These are phyloP conservation scores for Planoprotostelium fungivorum DNA, from an alignment of 78 protist species.

Conservation along the genomic window DNA sequence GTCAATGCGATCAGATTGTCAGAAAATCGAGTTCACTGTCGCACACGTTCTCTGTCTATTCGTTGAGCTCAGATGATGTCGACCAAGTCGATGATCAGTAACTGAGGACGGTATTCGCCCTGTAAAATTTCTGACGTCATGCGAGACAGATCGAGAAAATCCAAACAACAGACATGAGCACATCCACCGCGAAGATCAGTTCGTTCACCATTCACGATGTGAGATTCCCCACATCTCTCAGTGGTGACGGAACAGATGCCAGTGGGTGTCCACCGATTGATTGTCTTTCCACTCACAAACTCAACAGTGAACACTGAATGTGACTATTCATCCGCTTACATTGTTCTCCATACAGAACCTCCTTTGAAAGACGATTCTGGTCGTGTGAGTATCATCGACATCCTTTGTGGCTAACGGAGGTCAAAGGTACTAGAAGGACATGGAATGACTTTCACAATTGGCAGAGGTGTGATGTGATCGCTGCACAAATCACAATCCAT, in stretches of 20 bases:
- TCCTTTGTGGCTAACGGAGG: background rate
- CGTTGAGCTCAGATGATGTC: too few relatives aligned
- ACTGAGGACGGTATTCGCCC: too few relatives aligned
- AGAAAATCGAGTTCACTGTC: too few relatives aligned
- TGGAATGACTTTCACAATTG: conserved; percentile 50
- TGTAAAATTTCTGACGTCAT: too few relatives aligned
- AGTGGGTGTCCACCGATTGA: conserved; percentile 25
- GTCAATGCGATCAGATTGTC: too few relatives aligned
- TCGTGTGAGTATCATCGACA: background rate
- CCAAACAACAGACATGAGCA: background rate
- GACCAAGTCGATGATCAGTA: too few relatives aligned
- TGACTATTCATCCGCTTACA: background rate
- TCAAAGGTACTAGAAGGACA: conserved; percentile 10
- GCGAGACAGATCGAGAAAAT: too few relatives aligned
- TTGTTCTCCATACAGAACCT: background rate
- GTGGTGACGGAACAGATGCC: conserved; percentile 28
- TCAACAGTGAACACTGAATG: background rate
- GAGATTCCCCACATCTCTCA: conserved; percentile 17
- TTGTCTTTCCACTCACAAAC: conserved; percentile 5
- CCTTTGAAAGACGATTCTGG: background rate
- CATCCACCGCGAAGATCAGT: background rate
- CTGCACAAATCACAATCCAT: conserved; percentile 5
- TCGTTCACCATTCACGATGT: conserved; percentile 10
- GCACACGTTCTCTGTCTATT: too few relatives aligned
- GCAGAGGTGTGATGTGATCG: conserved; percentile 34